Percentiles rank a stretch among this genome's conserved stretches.
These are phyloP conservation scores for Gnomoniopsis sp. DNA, from an alignment of 2,329 filamentous ascomycete genomes.

Conservation along the genomic window DNA sequence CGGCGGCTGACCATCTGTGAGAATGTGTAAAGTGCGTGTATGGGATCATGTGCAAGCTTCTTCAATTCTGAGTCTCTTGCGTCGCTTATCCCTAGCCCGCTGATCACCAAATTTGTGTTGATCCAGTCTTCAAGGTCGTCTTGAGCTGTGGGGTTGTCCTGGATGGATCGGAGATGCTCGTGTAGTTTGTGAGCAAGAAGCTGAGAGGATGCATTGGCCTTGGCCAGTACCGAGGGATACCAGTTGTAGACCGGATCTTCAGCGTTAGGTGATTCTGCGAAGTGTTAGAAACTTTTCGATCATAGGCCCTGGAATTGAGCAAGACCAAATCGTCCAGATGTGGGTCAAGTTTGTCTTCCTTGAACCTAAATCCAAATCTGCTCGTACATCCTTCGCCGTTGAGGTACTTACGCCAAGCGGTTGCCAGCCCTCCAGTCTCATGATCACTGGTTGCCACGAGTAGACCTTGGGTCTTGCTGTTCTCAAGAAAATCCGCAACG, in stretches of 20 bases:
- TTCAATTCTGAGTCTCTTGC: slow-evolving; percentile 68
- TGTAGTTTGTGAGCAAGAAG: slow-evolving; percentile 62
- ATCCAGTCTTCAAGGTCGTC: slow-evolving; percentile 60
- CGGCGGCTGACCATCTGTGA: slow-evolving; percentile 83
- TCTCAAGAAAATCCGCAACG: slow-evolving; percentile 80
- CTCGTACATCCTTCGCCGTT: neutral
- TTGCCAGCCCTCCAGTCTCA: slow-evolving; percentile 86
- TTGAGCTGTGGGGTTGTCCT: slow-evolving; percentile 26
- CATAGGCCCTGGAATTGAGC: neutral
- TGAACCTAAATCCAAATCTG: too few species aligned
- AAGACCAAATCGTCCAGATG: too few species aligned
- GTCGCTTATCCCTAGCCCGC: slow-evolving; percentile 75
- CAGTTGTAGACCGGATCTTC: slow-evolving; percentile 63
- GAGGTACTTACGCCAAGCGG: slow-evolving; percentile 64
- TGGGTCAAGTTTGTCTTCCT: too few species aligned
- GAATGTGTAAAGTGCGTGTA: slow-evolving; percentile 56
- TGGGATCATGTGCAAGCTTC: slow-evolving; percentile 56
- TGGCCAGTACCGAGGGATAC: slow-evolving; percentile 76
- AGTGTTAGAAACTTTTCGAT: neutral
- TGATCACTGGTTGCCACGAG: slow-evolving; percentile 92
- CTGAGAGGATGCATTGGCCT: slow-evolving; percentile 74
- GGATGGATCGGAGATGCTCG: slow-evolving; percentile 48
- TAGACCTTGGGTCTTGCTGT: slow-evolving; percentile 69
- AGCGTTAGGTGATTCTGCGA: slow-evolving; percentile 15
- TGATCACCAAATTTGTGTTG: slow-evolving; percentile 61